These are phyloP conservation scores for Penicillium sp. DNA, from an alignment of 2,329 filamentous ascomycete genomes.

Conservation along the genomic window DNA sequence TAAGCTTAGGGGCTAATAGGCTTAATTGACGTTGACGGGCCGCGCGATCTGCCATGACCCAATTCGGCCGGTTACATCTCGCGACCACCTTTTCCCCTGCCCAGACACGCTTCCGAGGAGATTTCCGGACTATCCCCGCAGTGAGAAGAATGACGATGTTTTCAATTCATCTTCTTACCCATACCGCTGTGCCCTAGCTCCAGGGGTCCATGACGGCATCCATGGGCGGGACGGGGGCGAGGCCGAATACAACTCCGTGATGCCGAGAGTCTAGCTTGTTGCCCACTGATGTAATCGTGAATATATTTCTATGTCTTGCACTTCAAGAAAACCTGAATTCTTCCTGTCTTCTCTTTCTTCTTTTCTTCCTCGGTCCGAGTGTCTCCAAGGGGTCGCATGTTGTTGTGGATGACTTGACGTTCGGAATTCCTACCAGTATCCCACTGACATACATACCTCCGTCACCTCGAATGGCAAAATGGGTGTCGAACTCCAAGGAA, in stretches of 20 bases:
- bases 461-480: conserved; percentile 24
- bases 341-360: neutral
- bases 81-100: neutral
- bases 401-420: conserved; percentile 17
- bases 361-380: conserved; percentile 1
- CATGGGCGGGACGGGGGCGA: conserved; percentile 2
- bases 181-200: conserved; percentile 5
- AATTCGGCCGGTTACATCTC: conserved; percentile 25
- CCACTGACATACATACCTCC: conserved; percentile 5
- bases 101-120: conserved; percentile 11
- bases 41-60: conserved; percentile 1
- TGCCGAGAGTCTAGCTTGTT: conserved; percentile 4
- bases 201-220: conserved; percentile 31
- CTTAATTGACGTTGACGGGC: conserved; percentile 1
- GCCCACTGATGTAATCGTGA: neutral
- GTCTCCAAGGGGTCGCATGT: conserved; percentile 12
- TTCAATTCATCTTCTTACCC: conserved; percentile 8
- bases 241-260: conserved; percentile 21
- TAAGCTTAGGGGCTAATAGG: conserved; percentile 5
- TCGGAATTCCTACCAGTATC: conserved; percentile 2
- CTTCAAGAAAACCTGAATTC: conserved; percentile 1
- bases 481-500: conserved; percentile 34
- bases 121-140: neutral
- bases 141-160: conserved; percentile 19
- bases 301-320: neutral